phyloP scores from a whole-genome alignment of 1,284 basidiomycete species.

The Sporisorium graminicola region DNA sequence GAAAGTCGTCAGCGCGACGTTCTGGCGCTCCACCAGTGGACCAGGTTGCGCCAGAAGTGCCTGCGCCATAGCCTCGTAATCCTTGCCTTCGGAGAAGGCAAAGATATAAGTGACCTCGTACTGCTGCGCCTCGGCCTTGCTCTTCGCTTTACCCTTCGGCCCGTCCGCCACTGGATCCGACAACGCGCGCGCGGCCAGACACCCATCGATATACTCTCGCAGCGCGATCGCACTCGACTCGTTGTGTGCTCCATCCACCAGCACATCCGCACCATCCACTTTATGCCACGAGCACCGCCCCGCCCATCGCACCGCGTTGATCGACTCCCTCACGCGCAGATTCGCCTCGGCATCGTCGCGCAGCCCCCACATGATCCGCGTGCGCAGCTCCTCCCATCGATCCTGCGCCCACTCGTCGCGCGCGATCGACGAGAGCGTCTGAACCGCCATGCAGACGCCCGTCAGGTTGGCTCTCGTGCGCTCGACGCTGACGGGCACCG shows the following conservation, averaged over 20 bases:
- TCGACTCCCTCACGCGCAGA: slow-evolving; percentile 27
- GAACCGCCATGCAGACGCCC: slow-evolving; percentile 60
- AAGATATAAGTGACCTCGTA: slow-evolving; percentile 59
- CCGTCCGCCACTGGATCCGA: neutral
- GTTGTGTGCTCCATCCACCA: slow-evolving; percentile 97
- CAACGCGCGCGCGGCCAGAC: slow-evolving; percentile 26
- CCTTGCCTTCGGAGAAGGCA: slow-evolving; percentile 64
- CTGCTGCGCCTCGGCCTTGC: neutral
- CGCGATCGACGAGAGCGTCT: slow-evolving; percentile 64
- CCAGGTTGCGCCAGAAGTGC: slow-evolving; percentile 32
- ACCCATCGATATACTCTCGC: slow-evolving; percentile 76
- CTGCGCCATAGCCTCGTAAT: slow-evolving; percentile 53
- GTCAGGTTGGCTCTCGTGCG: slow-evolving; percentile 56
- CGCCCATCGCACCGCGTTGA: slow-evolving; percentile 75
- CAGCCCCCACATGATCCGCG: slow-evolving; percentile 60
- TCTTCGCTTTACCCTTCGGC: slow-evolving; percentile 5
- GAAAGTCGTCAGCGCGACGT: slow-evolving; percentile 59
- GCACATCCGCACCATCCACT: slow-evolving; percentile 43
- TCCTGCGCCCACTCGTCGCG: slow-evolving; percentile 58
- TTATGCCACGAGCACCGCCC: slow-evolving; percentile 83
- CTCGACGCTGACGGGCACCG: slow-evolving; percentile 40
- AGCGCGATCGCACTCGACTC: slow-evolving; percentile 82
- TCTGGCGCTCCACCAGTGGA: slow-evolving; percentile 33
- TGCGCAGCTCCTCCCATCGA: slow-evolving; percentile 55
- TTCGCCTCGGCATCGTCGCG: slow-evolving; percentile 41